Percentiles rank a stretch among this genome's conserved stretches.
phyloP scores from a whole-genome alignment of 2,329 filamentous ascomycete species.

The Scorias spongiosa region DNA sequence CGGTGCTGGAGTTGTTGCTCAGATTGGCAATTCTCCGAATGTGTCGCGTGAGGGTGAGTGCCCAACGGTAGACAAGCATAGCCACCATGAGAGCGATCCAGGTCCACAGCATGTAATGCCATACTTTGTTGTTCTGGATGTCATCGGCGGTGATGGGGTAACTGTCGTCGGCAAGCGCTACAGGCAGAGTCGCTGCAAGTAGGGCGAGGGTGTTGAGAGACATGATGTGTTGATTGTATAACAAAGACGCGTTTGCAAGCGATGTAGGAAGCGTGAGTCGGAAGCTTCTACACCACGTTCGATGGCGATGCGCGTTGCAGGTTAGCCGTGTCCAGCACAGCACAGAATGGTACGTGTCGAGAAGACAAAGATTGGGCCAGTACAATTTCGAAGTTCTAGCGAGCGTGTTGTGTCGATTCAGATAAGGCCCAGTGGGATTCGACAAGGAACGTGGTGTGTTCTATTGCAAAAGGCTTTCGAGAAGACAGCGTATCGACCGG shows the following conservation, averaged over 20 bases:
- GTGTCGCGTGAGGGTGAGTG: conserved; percentile 47
- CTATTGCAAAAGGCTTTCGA: background rate
- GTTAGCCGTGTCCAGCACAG: background rate
- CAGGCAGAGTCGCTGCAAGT: background rate
- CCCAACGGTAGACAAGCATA: conserved; percentile 52
- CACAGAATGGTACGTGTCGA: too few species aligned
- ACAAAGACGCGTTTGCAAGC: too few species aligned
- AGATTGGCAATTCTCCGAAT: conserved; percentile 61
- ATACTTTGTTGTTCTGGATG: conserved; percentile 17
- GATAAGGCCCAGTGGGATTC: background rate
- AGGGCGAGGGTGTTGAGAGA: background rate
- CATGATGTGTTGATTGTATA: background rate
- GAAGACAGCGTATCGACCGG: background rate
- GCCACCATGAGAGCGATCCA: conserved; percentile 48
- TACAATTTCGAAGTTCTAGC: background rate
- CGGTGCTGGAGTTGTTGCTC: conserved; percentile 48
- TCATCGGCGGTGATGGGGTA: conserved; percentile 2
- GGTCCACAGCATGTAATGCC: conserved; percentile 25
- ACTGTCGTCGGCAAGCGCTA: background rate
- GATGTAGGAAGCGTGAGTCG: too few species aligned
- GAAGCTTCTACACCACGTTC: too few species aligned
- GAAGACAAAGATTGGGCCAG: background rate
- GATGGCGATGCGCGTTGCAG: too few species aligned
- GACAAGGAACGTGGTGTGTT: background rate
- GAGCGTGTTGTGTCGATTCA: background rate